Evolutionary conservation across 495 filamentous ascomycete species (phyloP), one percentile per base, ranked within the genome.

Genomic region (Pseudoneurospora amorphoporcata): DNA sequence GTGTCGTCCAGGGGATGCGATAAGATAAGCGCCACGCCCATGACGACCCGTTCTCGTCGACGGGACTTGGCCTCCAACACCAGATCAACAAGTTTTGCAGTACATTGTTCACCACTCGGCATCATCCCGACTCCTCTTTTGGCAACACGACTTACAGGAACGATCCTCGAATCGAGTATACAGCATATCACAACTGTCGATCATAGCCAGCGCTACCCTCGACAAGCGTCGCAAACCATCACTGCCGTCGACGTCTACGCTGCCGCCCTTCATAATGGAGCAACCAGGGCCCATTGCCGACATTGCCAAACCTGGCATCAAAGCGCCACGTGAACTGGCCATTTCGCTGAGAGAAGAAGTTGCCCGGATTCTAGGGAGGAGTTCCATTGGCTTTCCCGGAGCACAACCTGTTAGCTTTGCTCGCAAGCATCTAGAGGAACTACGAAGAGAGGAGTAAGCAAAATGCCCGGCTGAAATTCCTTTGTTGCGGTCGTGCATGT

Each of bases 331-430:
- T 47, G 82, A 86, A 0, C 83, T 92, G 35, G 84, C 88, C 19
- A 79, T 86, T 32, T 81, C 82, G 17, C 86, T 97, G 79, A 90
- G 92, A 68, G 81, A 83, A 72, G 90, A 93, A 79, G 94, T 99
- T 65, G 92, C 93, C 23, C 73, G 82, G 12, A 86, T 99, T 42
- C 88, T 99, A 4, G 86, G 88, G 37, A 87, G 93, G 73, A 87
- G 83, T 71, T 87, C 86, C 65, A 79, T 82, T 37, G 84, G 79
- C 72, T 99, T 99, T 73, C 95, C 95, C 4, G 95, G 95, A 75
- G 95, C 95, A 68, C 95, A 99, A 81, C 95, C 95, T 14, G 94
- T 99, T 71, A 94, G 91, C 77, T 98, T 99, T 79, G 86, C 91
- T 68, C 82, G 89, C 32, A 84, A 87, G 72, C 95, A 99, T 78